Percentiles rank a stretch among this genome's conserved stretches.
Conservation (phyloP, 306 rosid genomes). For the Cucumis melo region DNA sequence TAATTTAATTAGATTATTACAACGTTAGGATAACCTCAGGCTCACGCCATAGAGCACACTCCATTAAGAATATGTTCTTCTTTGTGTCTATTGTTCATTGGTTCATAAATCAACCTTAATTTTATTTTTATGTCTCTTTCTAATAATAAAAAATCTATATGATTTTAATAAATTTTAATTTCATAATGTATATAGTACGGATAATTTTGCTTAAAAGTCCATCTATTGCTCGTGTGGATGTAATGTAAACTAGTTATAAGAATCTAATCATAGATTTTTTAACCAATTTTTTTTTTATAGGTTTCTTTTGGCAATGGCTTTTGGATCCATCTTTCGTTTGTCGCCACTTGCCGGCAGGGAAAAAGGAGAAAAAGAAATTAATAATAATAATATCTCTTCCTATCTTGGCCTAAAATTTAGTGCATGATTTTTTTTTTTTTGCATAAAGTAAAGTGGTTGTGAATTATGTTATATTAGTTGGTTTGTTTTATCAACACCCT, state of each 20-base stretch:
- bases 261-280: constrained; percentile 1
- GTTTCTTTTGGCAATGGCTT: not conserved
- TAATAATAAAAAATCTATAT: not conserved
- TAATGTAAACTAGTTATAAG: not conserved
- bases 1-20: not conserved
- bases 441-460: not conserved
- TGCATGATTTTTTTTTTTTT: not conserved
- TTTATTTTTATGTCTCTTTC: not conserved
- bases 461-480: not conserved
- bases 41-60: not conserved
- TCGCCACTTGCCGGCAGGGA: constrained; percentile 7
- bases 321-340: constrained; percentile 1
- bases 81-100: not conserved
- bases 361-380: not conserved
- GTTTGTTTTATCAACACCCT: not conserved
- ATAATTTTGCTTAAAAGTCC: not conserved
- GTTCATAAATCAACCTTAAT: not conserved
- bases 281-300: not conserved
- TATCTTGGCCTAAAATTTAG: not conserved
- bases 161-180: not conserved
- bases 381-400: not conserved
- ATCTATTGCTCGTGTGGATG: not conserved
- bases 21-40: constrained; percentile 8
- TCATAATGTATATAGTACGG: not conserved
- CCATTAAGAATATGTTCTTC: not conserved